Conservation (phyloP, 2,329 filamentous ascomycete species). For the Myriosclerotinia scirpicola region DNA sequence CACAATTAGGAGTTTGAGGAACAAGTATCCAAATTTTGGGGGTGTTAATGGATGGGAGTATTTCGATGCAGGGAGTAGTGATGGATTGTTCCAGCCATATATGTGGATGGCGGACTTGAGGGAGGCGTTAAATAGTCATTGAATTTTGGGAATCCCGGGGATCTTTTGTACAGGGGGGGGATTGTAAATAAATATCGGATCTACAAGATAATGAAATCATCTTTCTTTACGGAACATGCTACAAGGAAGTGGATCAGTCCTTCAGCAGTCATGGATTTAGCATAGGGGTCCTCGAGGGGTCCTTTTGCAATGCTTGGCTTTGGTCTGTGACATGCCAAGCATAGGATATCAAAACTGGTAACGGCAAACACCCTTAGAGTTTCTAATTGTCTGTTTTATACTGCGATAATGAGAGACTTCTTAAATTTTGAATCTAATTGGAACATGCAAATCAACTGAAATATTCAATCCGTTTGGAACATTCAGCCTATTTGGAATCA, state of each 20-base stretch:
- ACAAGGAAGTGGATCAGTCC: background rate
- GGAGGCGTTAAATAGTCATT: constrained; percentile 15
- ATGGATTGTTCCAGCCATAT: constrained; percentile 48
- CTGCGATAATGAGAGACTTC: too few relatives aligned
- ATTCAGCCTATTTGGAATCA: too few relatives aligned
- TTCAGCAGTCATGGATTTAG: background rate
- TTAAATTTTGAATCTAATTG: too few relatives aligned
- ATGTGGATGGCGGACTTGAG: constrained; percentile 24
- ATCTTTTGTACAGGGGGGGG: background rate
- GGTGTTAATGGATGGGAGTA: constrained; percentile 51
- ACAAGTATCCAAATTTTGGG: constrained; percentile 26
- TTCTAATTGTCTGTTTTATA: too few relatives aligned
- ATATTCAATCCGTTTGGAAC: too few relatives aligned
- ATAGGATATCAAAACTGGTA: background rate
- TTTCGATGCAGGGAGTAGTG: constrained; percentile 54
- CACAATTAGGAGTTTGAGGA: constrained; percentile 40
- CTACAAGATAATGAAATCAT: background rate
- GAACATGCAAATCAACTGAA: too few relatives aligned
- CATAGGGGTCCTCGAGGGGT: background rate
- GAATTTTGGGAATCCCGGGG: background rate
- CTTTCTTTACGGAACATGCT: background rate
- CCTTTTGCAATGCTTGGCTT: background rate
- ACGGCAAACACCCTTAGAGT: background rate
- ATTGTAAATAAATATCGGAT: background rate
- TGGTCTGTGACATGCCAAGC: background rate